Conservation (phyloP, 2,329 filamentous ascomycete genomes). For the Venturia effusa region DNA sequence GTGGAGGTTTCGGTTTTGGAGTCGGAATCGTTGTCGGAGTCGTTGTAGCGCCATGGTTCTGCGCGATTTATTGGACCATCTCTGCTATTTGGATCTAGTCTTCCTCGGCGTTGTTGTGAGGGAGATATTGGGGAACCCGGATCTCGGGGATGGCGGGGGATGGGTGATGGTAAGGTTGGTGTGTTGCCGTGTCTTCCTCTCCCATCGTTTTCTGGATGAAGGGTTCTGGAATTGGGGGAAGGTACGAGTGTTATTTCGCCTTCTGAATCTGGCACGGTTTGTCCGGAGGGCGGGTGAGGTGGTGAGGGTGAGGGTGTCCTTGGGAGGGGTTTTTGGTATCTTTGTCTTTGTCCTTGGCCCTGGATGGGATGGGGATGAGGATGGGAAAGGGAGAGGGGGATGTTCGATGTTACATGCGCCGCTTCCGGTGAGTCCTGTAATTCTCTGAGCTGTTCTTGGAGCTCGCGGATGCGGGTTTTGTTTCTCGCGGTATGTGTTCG, state of each 20-base stretch:
- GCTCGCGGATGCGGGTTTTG: neutral
- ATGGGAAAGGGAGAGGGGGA: neutral
- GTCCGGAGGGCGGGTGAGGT: neutral
- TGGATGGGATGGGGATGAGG: neutral
- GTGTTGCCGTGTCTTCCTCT: neutral
- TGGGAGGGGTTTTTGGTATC: neutral
- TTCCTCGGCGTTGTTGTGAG: neutral
- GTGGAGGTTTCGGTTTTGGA: neutral
- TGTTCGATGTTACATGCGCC: neutral
- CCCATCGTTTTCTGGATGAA: neutral
- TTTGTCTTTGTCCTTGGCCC: neutral
- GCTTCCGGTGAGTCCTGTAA: neutral
- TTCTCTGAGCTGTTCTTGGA: neutral
- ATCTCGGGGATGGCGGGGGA: neutral
- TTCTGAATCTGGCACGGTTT: neutral
- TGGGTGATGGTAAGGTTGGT: neutral
- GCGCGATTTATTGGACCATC: neutral
- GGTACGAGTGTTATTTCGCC: neutral
- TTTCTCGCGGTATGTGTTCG: neutral
- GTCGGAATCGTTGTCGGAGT: constrained; percentile 2
- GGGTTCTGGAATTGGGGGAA: neutral
- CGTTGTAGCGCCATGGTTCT: neutral
- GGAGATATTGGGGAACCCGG: neutral
- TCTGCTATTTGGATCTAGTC: neutral
- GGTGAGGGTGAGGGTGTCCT: neutral